These are phyloP conservation scores for Imleria badia DNA, from an alignment of 768 basidiomycete species.

Conservation along the genomic window DNA sequence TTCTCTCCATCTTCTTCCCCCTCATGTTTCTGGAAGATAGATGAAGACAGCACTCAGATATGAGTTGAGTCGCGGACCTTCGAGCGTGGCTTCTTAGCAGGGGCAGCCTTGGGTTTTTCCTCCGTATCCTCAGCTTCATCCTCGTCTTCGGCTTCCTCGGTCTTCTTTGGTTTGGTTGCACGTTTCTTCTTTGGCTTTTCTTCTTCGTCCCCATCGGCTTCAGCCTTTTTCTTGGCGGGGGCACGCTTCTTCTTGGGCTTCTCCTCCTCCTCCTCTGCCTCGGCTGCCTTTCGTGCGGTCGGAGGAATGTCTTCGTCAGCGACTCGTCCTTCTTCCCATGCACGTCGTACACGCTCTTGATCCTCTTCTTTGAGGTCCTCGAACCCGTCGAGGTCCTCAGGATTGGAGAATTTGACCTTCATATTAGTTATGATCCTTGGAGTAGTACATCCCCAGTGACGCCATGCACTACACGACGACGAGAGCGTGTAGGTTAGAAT, in stretches of 20 bases:
- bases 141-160: constrained; percentile 33
- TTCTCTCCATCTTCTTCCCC: constrained; percentile 39
- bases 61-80: constrained; percentile 31
- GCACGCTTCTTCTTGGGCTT: constrained; percentile 54
- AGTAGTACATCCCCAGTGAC: constrained; percentile 91
- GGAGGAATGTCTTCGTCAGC: constrained; percentile 83
- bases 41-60: constrained; percentile 13
- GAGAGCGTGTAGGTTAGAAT: not conserved
- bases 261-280: constrained; percentile 49
- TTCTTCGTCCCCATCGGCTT: constrained; percentile 35
- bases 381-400: constrained; percentile 81
- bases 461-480: constrained; percentile 59
- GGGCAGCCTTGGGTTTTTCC: constrained; percentile 32
- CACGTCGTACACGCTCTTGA: constrained; percentile 65
- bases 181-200: constrained; percentile 38
- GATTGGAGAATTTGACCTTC: constrained; percentile 56
- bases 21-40: constrained; percentile 28
- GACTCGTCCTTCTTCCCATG: constrained; percentile 77
- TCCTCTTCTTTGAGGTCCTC: constrained; percentile 71
- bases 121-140: constrained; percentile 34
- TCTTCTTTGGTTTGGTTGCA: constrained; percentile 31
- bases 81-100: constrained; percentile 35
- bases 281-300: constrained; percentile 59
- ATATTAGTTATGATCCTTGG: constrained; percentile 66
- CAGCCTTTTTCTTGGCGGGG: constrained; percentile 36